These are phyloP conservation scores for Waitea zeae DNA, from an alignment of 1,284 basidiomycete genomes.

Conservation along the genomic window DNA sequence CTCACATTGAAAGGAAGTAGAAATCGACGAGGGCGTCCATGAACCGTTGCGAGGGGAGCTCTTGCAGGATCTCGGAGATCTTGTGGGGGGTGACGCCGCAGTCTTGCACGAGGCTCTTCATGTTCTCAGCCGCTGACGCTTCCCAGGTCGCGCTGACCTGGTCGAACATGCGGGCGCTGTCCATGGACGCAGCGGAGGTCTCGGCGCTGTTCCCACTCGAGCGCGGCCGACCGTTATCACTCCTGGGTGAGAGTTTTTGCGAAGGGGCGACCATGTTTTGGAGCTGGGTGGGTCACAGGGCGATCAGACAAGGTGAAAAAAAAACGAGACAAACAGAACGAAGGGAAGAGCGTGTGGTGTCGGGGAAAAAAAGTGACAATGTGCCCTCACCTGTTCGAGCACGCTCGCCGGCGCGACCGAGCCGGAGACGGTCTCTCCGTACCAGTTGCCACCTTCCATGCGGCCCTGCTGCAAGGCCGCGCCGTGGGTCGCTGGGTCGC, in stretches of 20 bases:
- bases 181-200: neutral
- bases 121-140: constrained; percentile 56
- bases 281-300: no score
- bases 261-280: constrained; percentile 35
- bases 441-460: constrained; percentile 72
- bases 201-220: neutral
- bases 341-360: neutral
- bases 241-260: neutral
- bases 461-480: no score
- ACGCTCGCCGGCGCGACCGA: constrained; percentile 62
- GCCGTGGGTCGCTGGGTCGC: constrained; percentile 49
- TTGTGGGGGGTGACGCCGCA: constrained; percentile 83
- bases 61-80: constrained; percentile 75
- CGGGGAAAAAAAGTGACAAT: constrained; percentile 2
- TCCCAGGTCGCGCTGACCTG: constrained; percentile 36
- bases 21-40: constrained; percentile 62
- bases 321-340: no score
- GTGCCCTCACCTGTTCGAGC: constrained; percentile 58
- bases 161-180: no score
- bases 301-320: no score
- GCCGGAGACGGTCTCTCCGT: constrained; percentile 62
- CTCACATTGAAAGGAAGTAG: constrained; percentile 63
- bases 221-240: neutral
- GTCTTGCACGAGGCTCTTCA: constrained; percentile 73
- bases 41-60: constrained; percentile 62